phyloP scores from a whole-genome alignment of 768 basidiomycete species.

The Peribolospora kevripleyi region DNA sequence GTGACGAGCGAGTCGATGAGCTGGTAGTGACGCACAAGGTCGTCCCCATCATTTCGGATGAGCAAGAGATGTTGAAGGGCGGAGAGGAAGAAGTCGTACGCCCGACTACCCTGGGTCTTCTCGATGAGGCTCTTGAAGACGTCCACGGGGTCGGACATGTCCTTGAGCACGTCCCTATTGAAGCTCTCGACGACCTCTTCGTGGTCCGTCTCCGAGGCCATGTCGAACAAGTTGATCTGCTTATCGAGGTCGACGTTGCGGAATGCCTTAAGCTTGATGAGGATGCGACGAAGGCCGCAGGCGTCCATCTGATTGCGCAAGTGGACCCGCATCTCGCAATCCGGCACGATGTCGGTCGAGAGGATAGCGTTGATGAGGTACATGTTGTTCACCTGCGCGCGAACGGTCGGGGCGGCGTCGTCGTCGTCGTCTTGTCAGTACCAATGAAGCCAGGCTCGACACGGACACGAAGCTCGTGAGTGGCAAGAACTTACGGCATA shows the following conservation, averaged over 20 bases:
- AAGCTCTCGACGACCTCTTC: slow-evolving; percentile 42
- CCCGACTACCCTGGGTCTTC: slow-evolving; percentile 53
- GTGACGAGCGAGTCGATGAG: slow-evolving; percentile 71
- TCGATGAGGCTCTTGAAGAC: slow-evolving; percentile 58
- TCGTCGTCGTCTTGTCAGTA: background rate
- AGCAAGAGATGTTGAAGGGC: slow-evolving; percentile 82
- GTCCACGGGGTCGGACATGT: slow-evolving; percentile 58
- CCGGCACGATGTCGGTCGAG: slow-evolving; percentile 29
- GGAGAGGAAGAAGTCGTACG: slow-evolving; percentile 65
- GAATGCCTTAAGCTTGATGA: slow-evolving; percentile 43
- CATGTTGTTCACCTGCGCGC: slow-evolving; percentile 26
- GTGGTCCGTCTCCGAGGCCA: slow-evolving; percentile 49
- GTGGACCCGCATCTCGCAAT: slow-evolving; percentile 61
- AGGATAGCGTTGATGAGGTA: slow-evolving; percentile 48
- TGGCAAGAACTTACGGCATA: slow-evolving; percentile 43
- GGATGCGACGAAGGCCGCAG: slow-evolving; percentile 49
- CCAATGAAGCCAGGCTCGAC: background rate
- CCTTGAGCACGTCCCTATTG: slow-evolving; percentile 39
- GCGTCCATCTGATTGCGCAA: slow-evolving; percentile 74
- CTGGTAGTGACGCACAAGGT: slow-evolving; percentile 68
- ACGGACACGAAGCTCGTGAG: background rate
- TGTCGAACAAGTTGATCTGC: slow-evolving; percentile 37
- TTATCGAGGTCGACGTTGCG: slow-evolving; percentile 38
- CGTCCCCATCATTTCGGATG: slow-evolving; percentile 63
- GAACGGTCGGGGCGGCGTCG: slow-evolving; percentile 2